These are phyloP conservation scores for Brassica nigra DNA, from an alignment of 345 rosid species.

Conservation along the genomic window DNA sequence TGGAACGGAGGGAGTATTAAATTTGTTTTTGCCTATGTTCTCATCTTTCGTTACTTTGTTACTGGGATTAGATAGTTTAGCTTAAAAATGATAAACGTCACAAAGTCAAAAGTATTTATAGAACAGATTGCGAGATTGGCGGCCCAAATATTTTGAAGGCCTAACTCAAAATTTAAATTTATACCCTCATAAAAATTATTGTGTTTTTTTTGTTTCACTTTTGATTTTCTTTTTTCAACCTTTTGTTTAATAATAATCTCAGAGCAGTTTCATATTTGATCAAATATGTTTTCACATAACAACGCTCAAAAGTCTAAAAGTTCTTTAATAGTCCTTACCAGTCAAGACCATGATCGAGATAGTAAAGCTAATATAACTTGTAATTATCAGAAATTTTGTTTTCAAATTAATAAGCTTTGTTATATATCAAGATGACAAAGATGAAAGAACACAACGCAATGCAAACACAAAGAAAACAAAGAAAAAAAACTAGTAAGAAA, in stretches of 20 bases:
- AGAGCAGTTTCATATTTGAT: background rate
- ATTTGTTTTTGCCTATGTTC: background rate
- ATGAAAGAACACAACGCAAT: constrained; percentile 5
- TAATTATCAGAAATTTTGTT: background rate
- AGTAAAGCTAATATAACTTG: background rate
- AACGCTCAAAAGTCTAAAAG: background rate
- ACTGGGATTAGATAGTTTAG: background rate
- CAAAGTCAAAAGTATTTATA: background rate
- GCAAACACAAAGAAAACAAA: background rate
- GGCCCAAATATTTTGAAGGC: background rate
- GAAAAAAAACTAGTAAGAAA: constrained; percentile 40
- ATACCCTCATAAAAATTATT: background rate
- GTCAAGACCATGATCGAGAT: background rate
- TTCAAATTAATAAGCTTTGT: constrained; percentile 3
- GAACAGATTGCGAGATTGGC: background rate
- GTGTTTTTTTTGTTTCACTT: too few species aligned
- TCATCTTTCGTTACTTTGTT: background rate
- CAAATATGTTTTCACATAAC: background rate
- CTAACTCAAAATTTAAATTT: background rate
- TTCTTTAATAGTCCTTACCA: background rate
- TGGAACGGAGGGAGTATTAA: too few species aligned
- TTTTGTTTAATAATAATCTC: background rate
- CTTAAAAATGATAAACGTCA: background rate
- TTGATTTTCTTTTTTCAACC: too few species aligned
- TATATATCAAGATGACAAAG: background rate